Percentiles rank a stretch among this genome's conserved stretches.
Evolutionary conservation across 805 yeast genomes (phyloP).

Genomic region (Yarrowia sp.): DNA sequence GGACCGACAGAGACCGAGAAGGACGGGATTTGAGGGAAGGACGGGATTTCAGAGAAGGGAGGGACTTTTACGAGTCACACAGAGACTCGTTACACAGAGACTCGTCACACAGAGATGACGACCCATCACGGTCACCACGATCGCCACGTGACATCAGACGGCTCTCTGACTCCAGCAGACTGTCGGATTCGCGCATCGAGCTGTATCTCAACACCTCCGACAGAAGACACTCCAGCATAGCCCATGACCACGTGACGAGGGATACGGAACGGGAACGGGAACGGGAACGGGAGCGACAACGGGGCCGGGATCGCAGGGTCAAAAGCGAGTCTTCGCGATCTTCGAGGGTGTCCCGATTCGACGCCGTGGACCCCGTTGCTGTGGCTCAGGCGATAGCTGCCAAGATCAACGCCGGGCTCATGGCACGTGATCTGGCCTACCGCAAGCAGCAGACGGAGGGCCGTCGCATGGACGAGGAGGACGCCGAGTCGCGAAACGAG

Average conservation of each 20-base stretch:
- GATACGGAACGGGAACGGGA: no score
- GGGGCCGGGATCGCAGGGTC: no score
- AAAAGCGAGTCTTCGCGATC: not conserved
- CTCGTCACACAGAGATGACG: not conserved
- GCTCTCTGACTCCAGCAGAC: not conserved
- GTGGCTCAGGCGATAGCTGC: constrained; percentile 50
- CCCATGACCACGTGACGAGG: not conserved
- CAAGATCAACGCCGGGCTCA: constrained; percentile 48
- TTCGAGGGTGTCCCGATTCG: constrained; percentile 9
- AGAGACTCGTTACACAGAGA: no score
- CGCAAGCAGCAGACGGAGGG: constrained; percentile 13
- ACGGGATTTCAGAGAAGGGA: no score
- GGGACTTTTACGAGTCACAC: no score
- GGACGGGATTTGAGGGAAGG: not conserved
- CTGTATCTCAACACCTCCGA: no score
- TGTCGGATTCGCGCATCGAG: constrained; percentile 8
- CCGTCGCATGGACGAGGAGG: constrained; percentile 22
- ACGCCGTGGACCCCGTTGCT: constrained; percentile 46
- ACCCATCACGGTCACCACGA: not conserved
- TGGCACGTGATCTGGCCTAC: constrained; percentile 18
- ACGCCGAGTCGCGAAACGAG: constrained; percentile 1
- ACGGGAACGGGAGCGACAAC: not conserved
- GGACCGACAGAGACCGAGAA: not conserved
- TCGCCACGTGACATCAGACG: constrained; percentile 19
- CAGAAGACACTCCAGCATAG: constrained; percentile 8